Evolutionary conservation across 176 grass and related monocot genomes (phyloP).

Genomic region (Avena eriantha): DNA sequence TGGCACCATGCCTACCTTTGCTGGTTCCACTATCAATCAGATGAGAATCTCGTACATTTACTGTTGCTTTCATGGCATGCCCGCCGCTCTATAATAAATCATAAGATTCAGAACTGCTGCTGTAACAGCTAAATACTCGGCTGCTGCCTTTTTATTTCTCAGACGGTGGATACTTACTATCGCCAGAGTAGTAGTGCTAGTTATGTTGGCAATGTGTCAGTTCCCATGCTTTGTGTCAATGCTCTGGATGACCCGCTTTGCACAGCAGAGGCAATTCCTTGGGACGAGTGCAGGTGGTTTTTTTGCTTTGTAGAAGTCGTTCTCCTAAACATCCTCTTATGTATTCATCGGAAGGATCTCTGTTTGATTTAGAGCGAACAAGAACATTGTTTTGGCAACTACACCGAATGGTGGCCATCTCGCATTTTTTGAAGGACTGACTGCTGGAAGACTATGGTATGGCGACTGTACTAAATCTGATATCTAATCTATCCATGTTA

Average conservation of each 20-base stretch:
- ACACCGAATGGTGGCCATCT: constrained; percentile 94
- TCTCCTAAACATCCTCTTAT: constrained; percentile 11
- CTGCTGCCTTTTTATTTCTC: constrained; percentile 33
- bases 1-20: constrained; percentile 9
- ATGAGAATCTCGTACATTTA: not conserved
- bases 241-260: constrained; percentile 98
- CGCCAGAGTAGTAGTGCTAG: constrained; percentile 83
- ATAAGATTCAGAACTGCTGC: constrained; percentile 23
- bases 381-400: constrained; percentile 96
- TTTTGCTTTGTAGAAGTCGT: constrained; percentile 29
- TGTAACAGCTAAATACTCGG: constrained; percentile 12
- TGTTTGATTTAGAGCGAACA: constrained; percentile 76
- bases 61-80: constrained; percentile 14
- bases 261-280: constrained; percentile 95
- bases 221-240: constrained; percentile 88
- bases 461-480: constrained; percentile 17
- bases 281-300: constrained; percentile 92
- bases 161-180: constrained; percentile 99
- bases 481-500: constrained; percentile 11
- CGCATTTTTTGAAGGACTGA: constrained; percentile 88
- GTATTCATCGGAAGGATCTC: constrained; percentile 37
- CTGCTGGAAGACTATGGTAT: constrained; percentile 79
- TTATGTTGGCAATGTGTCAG: constrained; percentile 75
- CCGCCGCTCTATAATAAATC: not conserved
- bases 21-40: constrained; percentile 34